These are phyloP conservation scores for Russula foetens DNA, from an alignment of 768 basidiomycete species.

Conservation along the genomic window DNA sequence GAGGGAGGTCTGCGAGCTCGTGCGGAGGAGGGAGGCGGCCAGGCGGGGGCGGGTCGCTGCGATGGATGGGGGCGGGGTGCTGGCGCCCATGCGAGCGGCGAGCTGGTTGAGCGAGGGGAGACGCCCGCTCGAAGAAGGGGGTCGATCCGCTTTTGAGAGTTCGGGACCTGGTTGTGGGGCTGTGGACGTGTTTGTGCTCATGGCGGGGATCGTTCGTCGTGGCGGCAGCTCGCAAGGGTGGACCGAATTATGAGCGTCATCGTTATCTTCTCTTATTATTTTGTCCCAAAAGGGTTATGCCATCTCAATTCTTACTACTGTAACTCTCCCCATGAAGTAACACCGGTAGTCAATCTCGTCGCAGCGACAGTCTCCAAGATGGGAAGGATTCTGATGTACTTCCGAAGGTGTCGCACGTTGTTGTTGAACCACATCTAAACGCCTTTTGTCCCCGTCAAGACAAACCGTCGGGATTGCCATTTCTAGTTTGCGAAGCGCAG, in stretches of 20 bases:
- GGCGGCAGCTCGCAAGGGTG: not conserved
- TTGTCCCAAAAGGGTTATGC: not conserved
- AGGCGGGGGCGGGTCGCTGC: conserved; percentile 55
- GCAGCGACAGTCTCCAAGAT: too few species aligned
- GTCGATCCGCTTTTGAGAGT: conserved; percentile 33
- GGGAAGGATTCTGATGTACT: too few species aligned
- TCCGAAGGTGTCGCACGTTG: too few species aligned
- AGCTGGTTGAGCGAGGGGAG: conserved; percentile 76
- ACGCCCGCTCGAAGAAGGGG: conserved; percentile 32
- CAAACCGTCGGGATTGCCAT: too few species aligned
- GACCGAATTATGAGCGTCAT: not conserved
- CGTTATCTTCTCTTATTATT: not conserved
- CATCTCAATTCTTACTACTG: too few species aligned
- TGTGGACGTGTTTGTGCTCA: conserved; percentile 15
- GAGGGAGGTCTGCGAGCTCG: conserved; percentile 40
- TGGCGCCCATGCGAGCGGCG: conserved; percentile 64
- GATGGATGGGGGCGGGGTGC: conserved; percentile 17
- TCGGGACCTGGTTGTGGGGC: conserved; percentile 27
- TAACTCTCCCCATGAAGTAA: too few species aligned
- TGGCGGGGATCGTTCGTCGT: not conserved
- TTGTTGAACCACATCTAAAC: too few species aligned
- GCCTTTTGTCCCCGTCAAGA: too few species aligned
- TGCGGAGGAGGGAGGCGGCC: conserved; percentile 64
- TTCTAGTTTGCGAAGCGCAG: too few species aligned
- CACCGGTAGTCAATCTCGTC: too few species aligned